Percentiles rank a stretch among this genome's conserved stretches.
These are phyloP conservation scores for Aegilops bicornis DNA, from an alignment of 176 grass and related monocot species.

Conservation along the genomic window DNA sequence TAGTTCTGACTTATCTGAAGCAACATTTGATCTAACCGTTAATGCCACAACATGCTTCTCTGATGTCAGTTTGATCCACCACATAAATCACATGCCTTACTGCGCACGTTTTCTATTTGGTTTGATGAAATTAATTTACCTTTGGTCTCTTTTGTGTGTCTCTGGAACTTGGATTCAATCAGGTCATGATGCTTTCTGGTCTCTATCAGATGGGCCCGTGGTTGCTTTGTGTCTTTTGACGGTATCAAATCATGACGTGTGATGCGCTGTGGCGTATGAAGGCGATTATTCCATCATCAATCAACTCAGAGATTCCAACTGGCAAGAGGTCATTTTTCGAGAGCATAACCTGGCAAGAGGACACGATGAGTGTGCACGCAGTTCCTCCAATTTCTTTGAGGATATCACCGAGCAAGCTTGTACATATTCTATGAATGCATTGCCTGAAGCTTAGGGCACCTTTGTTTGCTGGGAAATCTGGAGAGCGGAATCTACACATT, in stretches of 20 bases:
- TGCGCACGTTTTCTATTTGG: neutral
- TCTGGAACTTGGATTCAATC: slow-evolving; percentile 15
- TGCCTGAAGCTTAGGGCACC: neutral
- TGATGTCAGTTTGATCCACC: neutral
- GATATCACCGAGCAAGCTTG: neutral
- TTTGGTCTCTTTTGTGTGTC: neutral
- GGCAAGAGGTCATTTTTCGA: neutral
- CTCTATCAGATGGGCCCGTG: neutral
- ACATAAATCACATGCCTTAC: neutral
- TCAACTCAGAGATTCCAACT: neutral
- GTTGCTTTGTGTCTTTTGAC: slow-evolving; percentile 10
- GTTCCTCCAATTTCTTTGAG: neutral
- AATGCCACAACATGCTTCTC: neutral
- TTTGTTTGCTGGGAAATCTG: neutral
- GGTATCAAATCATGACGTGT: neutral
- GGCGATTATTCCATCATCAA: neutral
- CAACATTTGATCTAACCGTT: neutral
- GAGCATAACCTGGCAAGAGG: neutral
- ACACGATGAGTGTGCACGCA: neutral
- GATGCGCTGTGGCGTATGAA: neutral
- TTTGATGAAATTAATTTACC: neutral
- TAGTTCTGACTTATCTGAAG: neutral
- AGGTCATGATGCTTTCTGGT: neutral
- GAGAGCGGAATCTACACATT: neutral
- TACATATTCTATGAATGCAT: neutral